Percentiles rank a stretch among this genome's conserved stretches.
Conservation (phyloP, 805 yeast species). For the Saccharomycopsis capsularis region DNA sequence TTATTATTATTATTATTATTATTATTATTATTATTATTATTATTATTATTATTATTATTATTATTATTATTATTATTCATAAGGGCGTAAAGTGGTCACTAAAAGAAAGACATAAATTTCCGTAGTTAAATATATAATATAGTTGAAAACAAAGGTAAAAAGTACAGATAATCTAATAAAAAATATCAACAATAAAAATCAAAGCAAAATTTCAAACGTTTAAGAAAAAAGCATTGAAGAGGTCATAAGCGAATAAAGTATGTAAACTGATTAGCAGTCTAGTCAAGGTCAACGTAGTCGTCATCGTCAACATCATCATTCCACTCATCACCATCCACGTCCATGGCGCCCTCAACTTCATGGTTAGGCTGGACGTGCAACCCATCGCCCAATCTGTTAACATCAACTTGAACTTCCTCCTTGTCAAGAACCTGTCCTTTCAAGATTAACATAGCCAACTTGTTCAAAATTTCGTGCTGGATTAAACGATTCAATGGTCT, state of each 20-base stretch:
- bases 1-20: too few species aligned
- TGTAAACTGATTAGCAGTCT: too few species aligned
- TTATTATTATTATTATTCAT: too few species aligned
- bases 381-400: conserved; percentile 48
- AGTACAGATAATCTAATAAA: too few species aligned
- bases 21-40: too few species aligned
- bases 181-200: neutral
- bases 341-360: conserved; percentile 44
- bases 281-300: conserved; percentile 33
- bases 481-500: conserved; percentile 91
- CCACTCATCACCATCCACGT: conserved; percentile 51
- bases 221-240: too few species aligned
- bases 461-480: conserved; percentile 81
- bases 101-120: too few species aligned
- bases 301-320: conserved; percentile 58
- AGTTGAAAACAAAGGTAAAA: too few species aligned
- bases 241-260: too few species aligned
- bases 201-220: neutral
- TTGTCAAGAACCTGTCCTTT: conserved; percentile 84
- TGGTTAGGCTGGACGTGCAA: conserved; percentile 84
- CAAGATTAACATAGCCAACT: conserved; percentile 79
- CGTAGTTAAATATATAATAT: too few species aligned
- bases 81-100: too few species aligned
- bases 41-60: too few species aligned
- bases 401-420: conserved; percentile 67